Evolutionary conservation across 768 basidiomycete species (phyloP), one percentile per base, ranked within the genome.

Genomic region (Grammothele lineata): DNA sequence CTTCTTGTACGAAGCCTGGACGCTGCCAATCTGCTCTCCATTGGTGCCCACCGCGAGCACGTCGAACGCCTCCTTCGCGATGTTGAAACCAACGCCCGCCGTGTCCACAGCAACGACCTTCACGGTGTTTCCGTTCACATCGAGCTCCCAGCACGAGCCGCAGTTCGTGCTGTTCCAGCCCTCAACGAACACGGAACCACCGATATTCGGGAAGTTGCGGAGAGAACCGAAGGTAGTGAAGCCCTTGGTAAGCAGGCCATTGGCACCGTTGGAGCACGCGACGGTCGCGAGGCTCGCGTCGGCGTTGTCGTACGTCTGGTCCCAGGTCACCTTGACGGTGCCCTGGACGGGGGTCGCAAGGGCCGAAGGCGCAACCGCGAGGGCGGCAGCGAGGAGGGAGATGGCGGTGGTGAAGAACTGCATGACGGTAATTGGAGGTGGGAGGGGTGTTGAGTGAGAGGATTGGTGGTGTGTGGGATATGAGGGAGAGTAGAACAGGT

Each of bases 101-200:
- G 69, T 65, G 54, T 85, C 80, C 23, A 86, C 66, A 2, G 75
- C 82, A 1, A 76, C 59, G 12, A 83, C 58, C 36, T 70, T 71
- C 61, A 81, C 67, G 45, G 49, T 55, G 48, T 19, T 52, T 19
- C 68, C 66, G 12, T 68, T 68, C 60, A 70, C 81, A 3, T 73
- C 71, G 51, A 85, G 57, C 49, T 69, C 43, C 80, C 80, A 86
- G 62, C 84, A 85, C 21, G 73, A 71, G 3, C 81, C 80, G 53
- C 83, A 86, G 34, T 69, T 66, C 1, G 61, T 49, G 1, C 79
- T 82, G 58, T 78, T 70, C 64, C 66, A 84, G 25, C 71, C 74
- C 1, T 42, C 53, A 41, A 85, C 65, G 23, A 71, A 77, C 15
- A 69, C 66, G 0, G 71, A 76, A 1, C 77, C 82, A 22, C 80